Percentiles rank a stretch among this genome's conserved stretches.
Conservation (phyloP, 164 flowering plant species). For the Macadamia integrifolia region DNA sequence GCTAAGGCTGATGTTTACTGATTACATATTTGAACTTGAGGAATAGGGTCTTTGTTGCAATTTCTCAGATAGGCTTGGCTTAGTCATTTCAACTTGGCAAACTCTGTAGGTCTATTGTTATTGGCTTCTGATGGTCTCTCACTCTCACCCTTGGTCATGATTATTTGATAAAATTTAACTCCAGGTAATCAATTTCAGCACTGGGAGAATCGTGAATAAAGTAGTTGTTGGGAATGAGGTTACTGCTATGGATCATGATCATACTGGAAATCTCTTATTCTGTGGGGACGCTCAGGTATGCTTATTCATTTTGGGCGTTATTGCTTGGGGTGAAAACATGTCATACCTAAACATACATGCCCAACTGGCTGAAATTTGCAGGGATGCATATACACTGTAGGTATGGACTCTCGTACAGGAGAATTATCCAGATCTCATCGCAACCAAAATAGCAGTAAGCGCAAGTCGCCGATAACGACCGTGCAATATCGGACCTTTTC, state of each 20-base stretch:
- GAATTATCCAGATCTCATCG: conserved; percentile 71
- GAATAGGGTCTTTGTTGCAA: background rate
- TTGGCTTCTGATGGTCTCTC: background rate
- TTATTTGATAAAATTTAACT: background rate
- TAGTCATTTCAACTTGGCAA: background rate
- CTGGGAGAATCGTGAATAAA: conserved; percentile 70
- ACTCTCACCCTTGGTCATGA: background rate
- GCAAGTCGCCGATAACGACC: conserved; percentile 70
- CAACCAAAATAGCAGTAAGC: conserved; percentile 44
- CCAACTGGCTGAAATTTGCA: conserved; percentile 22
- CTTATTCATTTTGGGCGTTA: background rate
- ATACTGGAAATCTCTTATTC: conserved; percentile 90
- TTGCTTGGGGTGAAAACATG: background rate
- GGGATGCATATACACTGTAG: conserved; percentile 72
- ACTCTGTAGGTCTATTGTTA: background rate
- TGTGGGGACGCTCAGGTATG: conserved; percentile 85
- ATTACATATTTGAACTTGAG: background rate
- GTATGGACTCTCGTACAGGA: conserved; percentile 71
- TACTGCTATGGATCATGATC: conserved; percentile 90
- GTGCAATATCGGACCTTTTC: conserved; percentile 95
- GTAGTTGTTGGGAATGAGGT: conserved; percentile 51
- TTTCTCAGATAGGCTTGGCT: background rate
- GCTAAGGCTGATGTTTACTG: background rate
- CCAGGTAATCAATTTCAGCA: conserved; percentile 95
- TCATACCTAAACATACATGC: background rate